These are phyloP conservation scores for Spizellomyces punctatus DNA, from an alignment of 192 early-diverging fungal genomes.

Conservation along the genomic window DNA sequence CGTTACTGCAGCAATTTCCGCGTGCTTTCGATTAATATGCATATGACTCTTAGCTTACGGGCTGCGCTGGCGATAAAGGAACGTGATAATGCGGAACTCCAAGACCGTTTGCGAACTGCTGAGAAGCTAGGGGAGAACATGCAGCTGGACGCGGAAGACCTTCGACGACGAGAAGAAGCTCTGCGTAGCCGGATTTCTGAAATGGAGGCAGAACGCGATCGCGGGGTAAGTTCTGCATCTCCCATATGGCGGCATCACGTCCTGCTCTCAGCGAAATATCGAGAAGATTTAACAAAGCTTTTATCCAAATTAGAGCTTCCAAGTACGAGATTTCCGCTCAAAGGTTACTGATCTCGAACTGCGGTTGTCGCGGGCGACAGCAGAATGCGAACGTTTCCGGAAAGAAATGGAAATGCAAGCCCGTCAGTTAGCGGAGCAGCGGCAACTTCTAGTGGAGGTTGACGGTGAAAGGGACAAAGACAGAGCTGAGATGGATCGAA, in stretches of 20 bases:
- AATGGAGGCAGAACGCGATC: constrained; percentile 28
- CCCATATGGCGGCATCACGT: not conserved
- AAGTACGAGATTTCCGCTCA: constrained; percentile 32
- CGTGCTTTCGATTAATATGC: no score
- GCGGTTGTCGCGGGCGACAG: constrained; percentile 2
- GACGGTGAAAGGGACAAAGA: constrained; percentile 47
- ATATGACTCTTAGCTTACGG: not conserved
- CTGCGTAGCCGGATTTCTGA: constrained; percentile 8
- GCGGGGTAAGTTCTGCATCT: constrained; percentile 18
- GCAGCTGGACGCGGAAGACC: constrained; percentile 11
- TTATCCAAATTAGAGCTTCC: not conserved
- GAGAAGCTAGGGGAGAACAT: not conserved
- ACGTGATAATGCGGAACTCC: constrained; percentile 15
- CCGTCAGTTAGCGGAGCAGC: constrained; percentile 34
- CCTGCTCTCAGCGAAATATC: no score
- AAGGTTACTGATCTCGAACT: constrained; percentile 31
- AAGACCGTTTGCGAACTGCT: not conserved
- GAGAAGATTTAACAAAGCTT: no score
- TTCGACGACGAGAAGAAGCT: constrained; percentile 2
- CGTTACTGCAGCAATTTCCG: not conserved
- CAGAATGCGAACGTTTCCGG: constrained; percentile 18
- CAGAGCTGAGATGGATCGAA: constrained; percentile 39
- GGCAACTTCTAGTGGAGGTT: constrained; percentile 36
- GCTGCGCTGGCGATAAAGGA: not conserved
- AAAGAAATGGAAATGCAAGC: not conserved